These are phyloP conservation scores for Cyberlindnera saturnus DNA, from an alignment of 805 yeast species.

Conservation along the genomic window DNA sequence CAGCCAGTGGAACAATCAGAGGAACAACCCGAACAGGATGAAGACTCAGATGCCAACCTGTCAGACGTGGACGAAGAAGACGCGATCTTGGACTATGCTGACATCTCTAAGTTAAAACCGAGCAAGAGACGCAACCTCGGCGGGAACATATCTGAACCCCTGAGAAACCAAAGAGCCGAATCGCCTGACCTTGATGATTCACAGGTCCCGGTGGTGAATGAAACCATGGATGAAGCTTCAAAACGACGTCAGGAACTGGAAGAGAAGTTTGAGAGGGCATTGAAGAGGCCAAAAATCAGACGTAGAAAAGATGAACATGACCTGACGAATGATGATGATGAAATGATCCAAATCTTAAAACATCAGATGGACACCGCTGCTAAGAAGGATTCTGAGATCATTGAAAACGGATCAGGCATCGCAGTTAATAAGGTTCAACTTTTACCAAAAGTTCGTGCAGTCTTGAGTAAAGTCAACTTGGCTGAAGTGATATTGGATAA, in stretches of 20 bases:
- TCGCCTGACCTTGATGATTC: constrained; percentile 14
- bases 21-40: constrained; percentile 3
- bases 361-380: constrained; percentile 89
- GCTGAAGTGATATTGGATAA: constrained; percentile 93
- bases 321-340: constrained; percentile 92
- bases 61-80: constrained; percentile 4
- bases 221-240: constrained; percentile 21
- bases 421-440: constrained; percentile 66
- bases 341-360: constrained; percentile 71
- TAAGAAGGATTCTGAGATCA: constrained; percentile 56
- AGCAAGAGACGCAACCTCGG: constrained; percentile 15
- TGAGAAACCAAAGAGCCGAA: constrained; percentile 3
- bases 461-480: constrained; percentile 73
- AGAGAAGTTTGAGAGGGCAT: constrained; percentile 69
- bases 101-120: constrained; percentile 16
- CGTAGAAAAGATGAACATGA: constrained; percentile 83
- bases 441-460: constrained; percentile 70
- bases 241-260: constrained; percentile 74
- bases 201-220: constrained; percentile 19
- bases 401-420: constrained; percentile 38
- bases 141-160: constrained; percentile 2
- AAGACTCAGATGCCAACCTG: constrained; percentile 4
- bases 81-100: constrained; percentile 24
- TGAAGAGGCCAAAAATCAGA: constrained; percentile 59
- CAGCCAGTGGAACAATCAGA: constrained; percentile 8